phyloP scores from a whole-genome alignment of 2,329 filamentous ascomycete species.

The Gaeumannomyces tritici region DNA sequence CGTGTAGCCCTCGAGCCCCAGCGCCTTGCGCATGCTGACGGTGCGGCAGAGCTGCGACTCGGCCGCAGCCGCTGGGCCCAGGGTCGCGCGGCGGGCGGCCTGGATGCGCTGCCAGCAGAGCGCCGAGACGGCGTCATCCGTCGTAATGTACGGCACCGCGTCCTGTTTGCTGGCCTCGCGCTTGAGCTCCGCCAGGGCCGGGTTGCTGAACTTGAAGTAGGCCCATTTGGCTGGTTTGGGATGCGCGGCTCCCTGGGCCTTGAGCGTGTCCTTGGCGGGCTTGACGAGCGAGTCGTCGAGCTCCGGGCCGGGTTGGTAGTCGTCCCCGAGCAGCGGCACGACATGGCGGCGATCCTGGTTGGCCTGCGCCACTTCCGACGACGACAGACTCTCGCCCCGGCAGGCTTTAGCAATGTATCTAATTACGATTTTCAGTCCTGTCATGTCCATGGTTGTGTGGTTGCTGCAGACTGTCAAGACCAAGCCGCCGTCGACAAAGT shows the following conservation, averaged over 20 bases:
- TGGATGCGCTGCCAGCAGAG: slow-evolving; percentile 38
- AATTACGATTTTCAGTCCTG: slow-evolving; percentile 11
- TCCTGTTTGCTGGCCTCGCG: slow-evolving; percentile 15
- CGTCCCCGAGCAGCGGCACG: slow-evolving; percentile 29
- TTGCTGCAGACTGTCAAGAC: slow-evolving; percentile 11
- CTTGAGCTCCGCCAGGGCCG: slow-evolving; percentile 30
- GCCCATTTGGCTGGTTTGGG: slow-evolving; percentile 26
- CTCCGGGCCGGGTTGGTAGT: slow-evolving; percentile 22
- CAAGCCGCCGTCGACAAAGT: slow-evolving; percentile 10
- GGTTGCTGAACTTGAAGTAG: slow-evolving; percentile 31
- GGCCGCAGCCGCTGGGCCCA: slow-evolving; percentile 9
- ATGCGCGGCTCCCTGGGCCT: not conserved
- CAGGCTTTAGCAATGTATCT: slow-evolving; percentile 39
- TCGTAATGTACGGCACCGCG: slow-evolving; percentile 31
- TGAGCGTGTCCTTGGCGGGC: slow-evolving; percentile 9
- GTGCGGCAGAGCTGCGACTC: slow-evolving; percentile 23
- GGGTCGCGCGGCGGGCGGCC: slow-evolving; percentile 26
- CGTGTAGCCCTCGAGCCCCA: slow-evolving; percentile 37
- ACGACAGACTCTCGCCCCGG: slow-evolving; percentile 29
- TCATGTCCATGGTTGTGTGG: slow-evolving; percentile 15
- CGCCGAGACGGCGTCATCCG: slow-evolving; percentile 43
- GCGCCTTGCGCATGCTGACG: slow-evolving; percentile 32
- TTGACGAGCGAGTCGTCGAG: slow-evolving; percentile 23
- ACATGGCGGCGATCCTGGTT: slow-evolving; percentile 21
- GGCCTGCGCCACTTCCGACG: slow-evolving; percentile 28